Conservation (phyloP, 106 monocot genomes). For the Posidonia australis region DNA sequence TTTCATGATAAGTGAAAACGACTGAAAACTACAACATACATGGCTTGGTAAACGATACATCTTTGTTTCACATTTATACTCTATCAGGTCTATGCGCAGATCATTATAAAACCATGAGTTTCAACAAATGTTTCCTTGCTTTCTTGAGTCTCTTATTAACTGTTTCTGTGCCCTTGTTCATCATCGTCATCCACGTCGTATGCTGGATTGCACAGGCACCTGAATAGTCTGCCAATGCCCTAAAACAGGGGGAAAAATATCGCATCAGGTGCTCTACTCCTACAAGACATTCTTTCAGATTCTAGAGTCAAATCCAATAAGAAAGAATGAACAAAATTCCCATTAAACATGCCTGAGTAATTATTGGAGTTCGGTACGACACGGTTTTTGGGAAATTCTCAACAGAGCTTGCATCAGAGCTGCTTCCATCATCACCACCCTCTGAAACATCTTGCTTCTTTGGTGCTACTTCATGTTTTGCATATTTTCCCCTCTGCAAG, state of each 20-base stretch:
- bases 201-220: slow-evolving; percentile 77
- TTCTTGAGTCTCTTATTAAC: too few species aligned
- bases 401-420: slow-evolving; percentile 51
- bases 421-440: slow-evolving; percentile 31
- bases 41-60: too few species aligned
- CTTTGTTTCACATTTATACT: too few species aligned
- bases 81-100: too few species aligned
- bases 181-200: slow-evolving; percentile 78
- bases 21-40: too few species aligned
- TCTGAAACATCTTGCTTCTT: slow-evolving; percentile 29
- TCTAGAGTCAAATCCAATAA: too few species aligned
- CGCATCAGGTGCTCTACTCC: background rate
- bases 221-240: slow-evolving; percentile 71
- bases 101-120: too few species aligned
- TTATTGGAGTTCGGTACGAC: slow-evolving; percentile 43
- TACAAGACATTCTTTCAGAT: too few species aligned
- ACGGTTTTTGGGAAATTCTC: slow-evolving; percentile 33
- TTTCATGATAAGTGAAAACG: too few species aligned
- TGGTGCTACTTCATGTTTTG: slow-evolving; percentile 15
- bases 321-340: too few species aligned
- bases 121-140: too few species aligned
- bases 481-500: slow-evolving; percentile 40
- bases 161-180: too few species aligned
- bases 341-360: slow-evolving; percentile 50
- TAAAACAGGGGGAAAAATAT: slow-evolving; percentile 5